phyloP scores from a whole-genome alignment of 257 asterid species.

The Fraxinus pennsylvanica region DNA sequence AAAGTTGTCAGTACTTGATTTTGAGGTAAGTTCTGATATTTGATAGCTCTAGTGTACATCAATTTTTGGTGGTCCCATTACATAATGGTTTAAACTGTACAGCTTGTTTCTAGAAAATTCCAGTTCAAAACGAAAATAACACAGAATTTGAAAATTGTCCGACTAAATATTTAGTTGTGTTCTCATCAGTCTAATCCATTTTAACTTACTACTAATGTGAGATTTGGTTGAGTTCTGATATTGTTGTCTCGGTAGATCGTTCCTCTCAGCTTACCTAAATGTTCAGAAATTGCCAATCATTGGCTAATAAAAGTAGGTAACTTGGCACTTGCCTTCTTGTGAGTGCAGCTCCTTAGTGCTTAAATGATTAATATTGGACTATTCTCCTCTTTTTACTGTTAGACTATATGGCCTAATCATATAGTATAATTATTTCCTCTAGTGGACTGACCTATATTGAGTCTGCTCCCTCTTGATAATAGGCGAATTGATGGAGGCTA shows the following conservation, averaged over 20 bases:
- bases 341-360: neutral
- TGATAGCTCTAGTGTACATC: constrained; percentile 1
- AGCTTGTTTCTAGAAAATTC: neutral
- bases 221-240: neutral
- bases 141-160: neutral
- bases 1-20: constrained; percentile 77
- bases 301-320: neutral
- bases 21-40: constrained; percentile 61
- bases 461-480: neutral
- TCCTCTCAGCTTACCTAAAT: neutral
- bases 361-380: neutral
- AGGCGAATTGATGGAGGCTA: neutral
- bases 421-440: neutral
- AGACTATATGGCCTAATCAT: neutral
- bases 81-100: neutral
- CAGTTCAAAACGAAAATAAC: neutral
- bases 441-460: neutral
- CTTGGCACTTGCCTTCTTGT: neutral
- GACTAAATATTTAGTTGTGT: neutral
- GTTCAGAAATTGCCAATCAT: neutral
- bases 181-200: neutral
- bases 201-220: neutral
- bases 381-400: neutral
- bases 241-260: neutral
- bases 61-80: neutral